A percentile compares a stretch with the other conserved stretches of the same genome.
Conservation (phyloP, 768 basidiomycete genomes). For the Lyophyllum atratum region DNA sequence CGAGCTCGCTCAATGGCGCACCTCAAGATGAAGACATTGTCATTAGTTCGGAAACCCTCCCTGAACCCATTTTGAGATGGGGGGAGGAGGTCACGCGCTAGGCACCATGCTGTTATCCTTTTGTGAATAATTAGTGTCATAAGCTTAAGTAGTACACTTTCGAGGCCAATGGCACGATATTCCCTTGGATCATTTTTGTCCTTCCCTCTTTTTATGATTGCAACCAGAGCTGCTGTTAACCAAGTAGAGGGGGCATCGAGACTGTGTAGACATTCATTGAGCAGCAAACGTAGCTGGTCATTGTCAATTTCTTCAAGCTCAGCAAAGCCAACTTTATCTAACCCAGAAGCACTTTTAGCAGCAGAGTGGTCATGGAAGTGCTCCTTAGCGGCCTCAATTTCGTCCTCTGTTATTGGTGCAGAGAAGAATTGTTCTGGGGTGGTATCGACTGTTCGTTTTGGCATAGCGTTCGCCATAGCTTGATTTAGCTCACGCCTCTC, state of each 20-base stretch:
- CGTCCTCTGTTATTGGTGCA: background rate
- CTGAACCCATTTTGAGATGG: slow-evolving; percentile 31
- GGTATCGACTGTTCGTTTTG: background rate
- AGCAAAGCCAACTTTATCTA: background rate
- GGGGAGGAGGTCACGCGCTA: slow-evolving; percentile 2
- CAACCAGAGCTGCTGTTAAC: background rate
- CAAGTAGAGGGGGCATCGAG: background rate
- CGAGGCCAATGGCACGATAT: slow-evolving; percentile 20
- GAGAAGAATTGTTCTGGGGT: slow-evolving; percentile 4
- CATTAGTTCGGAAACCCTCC: slow-evolving; percentile 19
- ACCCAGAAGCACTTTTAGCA: background rate
- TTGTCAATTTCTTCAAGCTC: slow-evolving; percentile 11
- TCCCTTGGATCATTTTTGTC: slow-evolving; percentile 11
- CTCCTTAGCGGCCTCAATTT: slow-evolving; percentile 6
- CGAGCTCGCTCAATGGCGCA: slow-evolving; percentile 15
- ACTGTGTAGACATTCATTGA: slow-evolving; percentile 5
- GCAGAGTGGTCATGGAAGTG: slow-evolving; percentile 2
- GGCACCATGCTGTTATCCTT: slow-evolving; percentile 20
- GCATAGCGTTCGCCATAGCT: background rate
- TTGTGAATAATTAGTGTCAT: slow-evolving; percentile 23
- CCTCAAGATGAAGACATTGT: slow-evolving; percentile 8
- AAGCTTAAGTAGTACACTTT: slow-evolving; percentile 22
- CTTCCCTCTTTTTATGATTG: slow-evolving; percentile 18
- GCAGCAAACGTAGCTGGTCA: background rate
- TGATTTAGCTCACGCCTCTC: background rate